phyloP scores from a whole-genome alignment of 768 basidiomycete species.

The Crassisporium funariophilum region DNA sequence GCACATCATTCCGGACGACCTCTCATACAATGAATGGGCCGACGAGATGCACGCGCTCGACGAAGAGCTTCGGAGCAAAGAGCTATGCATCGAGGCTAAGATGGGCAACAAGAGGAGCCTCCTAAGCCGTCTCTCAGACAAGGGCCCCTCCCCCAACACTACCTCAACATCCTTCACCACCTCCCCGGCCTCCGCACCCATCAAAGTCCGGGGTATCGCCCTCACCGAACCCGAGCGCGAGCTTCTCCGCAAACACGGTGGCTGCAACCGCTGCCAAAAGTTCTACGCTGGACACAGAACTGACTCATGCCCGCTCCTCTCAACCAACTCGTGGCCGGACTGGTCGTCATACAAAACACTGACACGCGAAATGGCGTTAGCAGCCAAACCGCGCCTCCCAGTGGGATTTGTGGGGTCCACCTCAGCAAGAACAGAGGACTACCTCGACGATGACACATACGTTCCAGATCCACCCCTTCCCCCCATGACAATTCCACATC shows the following conservation, averaged over 20 bases:
- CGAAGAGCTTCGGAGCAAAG: no score
- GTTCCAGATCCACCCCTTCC: conserved; percentile 1
- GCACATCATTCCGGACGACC: conserved; percentile 1
- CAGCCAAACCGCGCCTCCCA: conserved; percentile 1
- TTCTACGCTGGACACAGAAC: conserved; percentile 14
- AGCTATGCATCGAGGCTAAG: not conserved
- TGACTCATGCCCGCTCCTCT: conserved; percentile 6
- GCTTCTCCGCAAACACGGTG: conserved; percentile 14
- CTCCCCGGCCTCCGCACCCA: conserved; percentile 10
- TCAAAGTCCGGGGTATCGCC: no score
- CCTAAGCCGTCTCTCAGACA: not conserved
- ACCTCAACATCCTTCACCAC: not conserved
- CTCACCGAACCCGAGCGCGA: no score
- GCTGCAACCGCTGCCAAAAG: conserved; percentile 16
- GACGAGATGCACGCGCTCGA: not conserved
- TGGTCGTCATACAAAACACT: conserved; percentile 5
- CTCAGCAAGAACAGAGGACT: not conserved
- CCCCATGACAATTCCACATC: not conserved
- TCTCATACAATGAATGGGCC: not conserved
- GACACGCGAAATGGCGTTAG: not conserved
- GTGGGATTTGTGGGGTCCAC: not conserved
- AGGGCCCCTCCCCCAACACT: no score
- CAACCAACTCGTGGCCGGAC: conserved; percentile 11
- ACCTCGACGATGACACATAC: conserved; percentile 6
- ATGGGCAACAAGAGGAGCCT: not conserved